Evolutionary conservation across 192 early-diverging fungal species (phyloP), one percentile per base, ranked within the genome.

Genomic region (Podila verticillata): DNA sequence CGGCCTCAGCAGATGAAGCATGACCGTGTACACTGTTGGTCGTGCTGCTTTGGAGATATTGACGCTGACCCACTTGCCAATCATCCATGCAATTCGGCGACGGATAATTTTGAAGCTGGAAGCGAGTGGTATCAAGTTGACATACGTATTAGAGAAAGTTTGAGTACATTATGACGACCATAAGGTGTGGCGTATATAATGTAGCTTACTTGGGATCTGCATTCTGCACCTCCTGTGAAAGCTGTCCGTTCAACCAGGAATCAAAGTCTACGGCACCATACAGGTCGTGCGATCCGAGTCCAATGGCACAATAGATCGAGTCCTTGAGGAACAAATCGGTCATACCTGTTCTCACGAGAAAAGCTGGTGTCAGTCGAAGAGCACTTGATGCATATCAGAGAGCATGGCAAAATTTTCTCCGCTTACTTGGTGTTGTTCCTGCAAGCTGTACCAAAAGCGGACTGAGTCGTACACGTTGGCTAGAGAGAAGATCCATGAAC

Each of bases 211-310:
- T 84, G 15, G 83, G 74, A 51, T 88, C 81, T 7, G 83, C 73
- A 66, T 89, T 90, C 22, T 74, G 68, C 22, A 84, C 85, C 70
- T 95, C 93, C 2, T 69, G 60, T 2, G 87, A 51, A 22, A 95
- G 82, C 47, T 90, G 88, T 66, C 86, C 85, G 47, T 72, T 73
- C 17, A 96, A 85, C 91, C 94, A 95, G 4, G 70, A 62, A 64
- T 95, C 93, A 80, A 98, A 96, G 61, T 96, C 91, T 19, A 98
- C 74, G 30, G 83, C 81, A 64, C 95, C 93, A 81, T 90, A 95
- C 24, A 98, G 82, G 36, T 94, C 93, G 57, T 92, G 89, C 0
- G 95, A 91, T 47, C 94, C 91, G 48, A 95, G 84, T 1, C 95
- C 96, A 56, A 96, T 82, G 2, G 93, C 92, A 12, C 89, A 87